Conservation (phyloP, 306 rosid species). For the Echinosophora koreensis region DNA sequence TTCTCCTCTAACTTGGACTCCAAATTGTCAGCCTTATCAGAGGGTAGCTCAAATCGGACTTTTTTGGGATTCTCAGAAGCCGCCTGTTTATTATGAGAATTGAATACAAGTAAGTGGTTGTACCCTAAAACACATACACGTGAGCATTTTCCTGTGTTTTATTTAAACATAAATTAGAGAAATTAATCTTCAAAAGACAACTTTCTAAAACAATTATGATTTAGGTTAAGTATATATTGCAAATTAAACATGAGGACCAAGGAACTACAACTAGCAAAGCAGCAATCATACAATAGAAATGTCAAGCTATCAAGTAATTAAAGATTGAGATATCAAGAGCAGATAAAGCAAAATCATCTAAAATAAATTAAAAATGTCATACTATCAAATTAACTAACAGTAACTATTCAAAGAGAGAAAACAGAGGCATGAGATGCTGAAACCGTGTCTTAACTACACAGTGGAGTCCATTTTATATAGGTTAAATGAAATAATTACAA, state of each 20-base stretch:
- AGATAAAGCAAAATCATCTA: background rate
- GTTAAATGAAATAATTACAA: no score
- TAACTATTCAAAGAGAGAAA: background rate
- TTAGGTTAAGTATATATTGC: background rate
- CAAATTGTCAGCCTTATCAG: slow-evolving; percentile 18
- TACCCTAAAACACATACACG: background rate
- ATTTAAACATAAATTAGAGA: background rate
- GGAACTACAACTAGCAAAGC: background rate
- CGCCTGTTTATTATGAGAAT: slow-evolving; percentile 40
- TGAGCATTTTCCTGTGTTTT: background rate
- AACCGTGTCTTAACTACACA: no score
- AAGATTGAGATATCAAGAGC: background rate
- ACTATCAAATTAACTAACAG: background rate
- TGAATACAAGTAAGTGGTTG: slow-evolving; percentile 7
- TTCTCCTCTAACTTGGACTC: slow-evolving; percentile 37
- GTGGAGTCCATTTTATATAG: no score
- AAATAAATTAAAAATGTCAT: slow-evolving; percentile 1
- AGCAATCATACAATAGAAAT: slow-evolving; percentile 1
- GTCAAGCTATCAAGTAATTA: background rate
- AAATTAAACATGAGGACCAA: background rate
- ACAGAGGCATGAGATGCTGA: no score
- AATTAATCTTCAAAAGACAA: slow-evolving; percentile 12
- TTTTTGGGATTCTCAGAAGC: slow-evolving; percentile 40
- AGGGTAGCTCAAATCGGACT: slow-evolving; percentile 41
- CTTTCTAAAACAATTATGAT: background rate